Conservation (phyloP, 2,329 filamentous ascomycete genomes). For the Colletotrichum phormii region DNA sequence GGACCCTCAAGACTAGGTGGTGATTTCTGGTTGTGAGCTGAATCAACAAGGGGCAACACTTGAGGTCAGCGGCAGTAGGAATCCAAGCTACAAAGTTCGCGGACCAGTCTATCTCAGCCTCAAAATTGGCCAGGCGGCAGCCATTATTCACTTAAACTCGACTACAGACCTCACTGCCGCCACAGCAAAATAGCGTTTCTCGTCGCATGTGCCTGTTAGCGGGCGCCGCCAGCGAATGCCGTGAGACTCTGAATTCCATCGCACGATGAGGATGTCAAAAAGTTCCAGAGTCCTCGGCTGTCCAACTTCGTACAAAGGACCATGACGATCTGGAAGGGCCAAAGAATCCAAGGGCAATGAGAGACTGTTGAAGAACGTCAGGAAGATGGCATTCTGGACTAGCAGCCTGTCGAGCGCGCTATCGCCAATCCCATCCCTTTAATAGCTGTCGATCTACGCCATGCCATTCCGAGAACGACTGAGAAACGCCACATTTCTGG, state of each 20-base stretch:
- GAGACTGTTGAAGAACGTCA: conserved; percentile 8
- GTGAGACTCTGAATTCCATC: not conserved
- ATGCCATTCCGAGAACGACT: conserved; percentile 24
- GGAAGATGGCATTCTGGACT: not conserved
- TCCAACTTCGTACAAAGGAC: not conserved
- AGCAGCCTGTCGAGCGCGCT: conserved; percentile 11
- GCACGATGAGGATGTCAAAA: not conserved
- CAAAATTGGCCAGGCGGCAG: not conserved
- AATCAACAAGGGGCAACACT: not conserved
- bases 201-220: not conserved
- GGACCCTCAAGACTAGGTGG: not conserved
- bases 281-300: not conserved
- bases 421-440: conserved; percentile 35
- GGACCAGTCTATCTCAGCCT: not conserved
- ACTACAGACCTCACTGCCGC: not conserved
- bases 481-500: conserved; percentile 28
- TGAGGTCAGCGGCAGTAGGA: not conserved
- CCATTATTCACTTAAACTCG: not conserved
- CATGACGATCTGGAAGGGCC: not conserved
- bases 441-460: conserved; percentile 31
- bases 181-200: not conserved
- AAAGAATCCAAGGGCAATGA: not conserved
- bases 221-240: not conserved
- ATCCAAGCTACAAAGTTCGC: not conserved
- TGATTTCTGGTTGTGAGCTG: not conserved